These are phyloP conservation scores for Alternaria burnsii DNA, from an alignment of 2,329 filamentous ascomycete species.

Conservation along the genomic window DNA sequence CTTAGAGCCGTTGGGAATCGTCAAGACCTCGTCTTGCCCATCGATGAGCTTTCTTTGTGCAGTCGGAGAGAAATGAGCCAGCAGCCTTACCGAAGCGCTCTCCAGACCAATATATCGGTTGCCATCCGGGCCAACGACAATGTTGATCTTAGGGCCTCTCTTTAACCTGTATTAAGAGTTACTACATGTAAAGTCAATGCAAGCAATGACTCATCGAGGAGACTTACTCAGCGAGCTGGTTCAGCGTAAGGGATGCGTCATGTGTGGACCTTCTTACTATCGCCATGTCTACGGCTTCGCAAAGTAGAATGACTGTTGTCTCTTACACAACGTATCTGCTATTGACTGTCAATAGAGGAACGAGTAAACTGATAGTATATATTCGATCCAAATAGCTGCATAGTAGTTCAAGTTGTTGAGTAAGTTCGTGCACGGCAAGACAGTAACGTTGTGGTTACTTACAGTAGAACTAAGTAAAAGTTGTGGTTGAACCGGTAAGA, in stretches of 20 bases:
- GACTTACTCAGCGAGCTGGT: slow-evolving; percentile 8
- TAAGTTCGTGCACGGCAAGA: neutral
- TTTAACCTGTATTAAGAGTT: slow-evolving; percentile 13
- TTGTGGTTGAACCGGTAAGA: neutral
- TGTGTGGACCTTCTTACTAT: neutral
- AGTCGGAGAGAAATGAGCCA: slow-evolving; percentile 27
- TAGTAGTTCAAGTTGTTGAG: neutral
- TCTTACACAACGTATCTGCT: neutral
- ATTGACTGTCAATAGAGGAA: neutral
- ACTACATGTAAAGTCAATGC: neutral
- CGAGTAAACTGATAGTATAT: neutral
- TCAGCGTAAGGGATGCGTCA: neutral
- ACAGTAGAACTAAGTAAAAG: neutral
- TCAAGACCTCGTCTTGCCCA: slow-evolving; percentile 9
- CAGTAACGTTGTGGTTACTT: neutral
- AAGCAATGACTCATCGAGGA: neutral
- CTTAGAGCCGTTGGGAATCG: slow-evolving; percentile 26
- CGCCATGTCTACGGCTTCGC: neutral
- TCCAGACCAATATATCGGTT: slow-evolving; percentile 33
- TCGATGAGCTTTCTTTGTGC: slow-evolving; percentile 25
- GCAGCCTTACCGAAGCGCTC: slow-evolving; percentile 21
- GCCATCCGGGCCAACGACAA: slow-evolving; percentile 23
- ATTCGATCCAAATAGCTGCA: too few species aligned
- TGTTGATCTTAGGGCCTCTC: slow-evolving; percentile 24
- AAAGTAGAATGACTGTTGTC: neutral